Conservation (phyloP, 768 basidiomycete species). For the Mrakia gelida region DNA sequence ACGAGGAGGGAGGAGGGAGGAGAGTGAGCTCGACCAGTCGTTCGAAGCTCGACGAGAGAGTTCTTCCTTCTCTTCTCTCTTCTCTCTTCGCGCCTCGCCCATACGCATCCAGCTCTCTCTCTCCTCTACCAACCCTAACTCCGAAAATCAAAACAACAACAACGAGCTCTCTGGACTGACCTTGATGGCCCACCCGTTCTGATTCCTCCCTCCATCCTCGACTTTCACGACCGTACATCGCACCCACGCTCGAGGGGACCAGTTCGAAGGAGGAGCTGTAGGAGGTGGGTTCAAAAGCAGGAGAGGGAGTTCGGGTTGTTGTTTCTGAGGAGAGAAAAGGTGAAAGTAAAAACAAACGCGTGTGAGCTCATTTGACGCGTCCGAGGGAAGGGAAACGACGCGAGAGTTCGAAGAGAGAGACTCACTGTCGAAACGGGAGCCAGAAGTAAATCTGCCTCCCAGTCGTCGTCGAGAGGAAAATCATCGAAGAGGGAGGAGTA, state of each 20-base stretch:
- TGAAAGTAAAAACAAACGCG: background rate
- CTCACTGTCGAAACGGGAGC: background rate
- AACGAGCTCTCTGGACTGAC: background rate
- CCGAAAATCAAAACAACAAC: background rate
- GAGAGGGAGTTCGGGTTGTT: background rate
- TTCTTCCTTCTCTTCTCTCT: background rate
- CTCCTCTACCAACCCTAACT: background rate
- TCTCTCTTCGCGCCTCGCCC: too few species aligned
- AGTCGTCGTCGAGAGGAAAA: slow-evolving; percentile 11
- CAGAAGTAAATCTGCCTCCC: background rate
- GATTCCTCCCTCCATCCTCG: background rate
- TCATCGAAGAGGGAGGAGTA: slow-evolving; percentile 13
- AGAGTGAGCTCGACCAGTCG: background rate
- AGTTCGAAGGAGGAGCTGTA: background rate
- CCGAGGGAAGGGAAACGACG: background rate
- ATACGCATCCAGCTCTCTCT: too few species aligned
- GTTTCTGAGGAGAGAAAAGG: background rate
- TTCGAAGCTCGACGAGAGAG: too few species aligned
- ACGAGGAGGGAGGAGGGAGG: background rate
- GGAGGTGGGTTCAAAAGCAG: slow-evolving; percentile 6
- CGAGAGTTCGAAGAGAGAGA: background rate
- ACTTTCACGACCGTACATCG: slow-evolving; percentile 11
- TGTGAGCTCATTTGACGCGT: background rate
- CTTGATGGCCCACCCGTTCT: background rate
- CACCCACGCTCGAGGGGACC: slow-evolving; percentile 17